A percentile compares a stretch with the other conserved stretches of the same genome.
Conservation (phyloP, 208 protist species). For the Acanthamoeba divionensis region DNA sequence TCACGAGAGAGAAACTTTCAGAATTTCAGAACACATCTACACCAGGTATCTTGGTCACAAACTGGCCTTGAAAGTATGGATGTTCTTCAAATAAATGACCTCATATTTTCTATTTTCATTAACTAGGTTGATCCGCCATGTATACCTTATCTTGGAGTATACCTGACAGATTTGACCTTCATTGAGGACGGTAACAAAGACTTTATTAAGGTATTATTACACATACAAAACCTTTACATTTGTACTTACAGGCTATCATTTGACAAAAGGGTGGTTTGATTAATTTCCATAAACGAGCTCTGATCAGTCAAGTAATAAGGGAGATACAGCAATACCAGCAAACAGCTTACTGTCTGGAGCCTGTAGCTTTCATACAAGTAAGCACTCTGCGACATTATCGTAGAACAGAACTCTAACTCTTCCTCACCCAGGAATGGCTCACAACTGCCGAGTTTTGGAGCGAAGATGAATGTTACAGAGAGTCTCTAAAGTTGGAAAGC, state of each 20-base stretch:
- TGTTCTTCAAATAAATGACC: not conserved
- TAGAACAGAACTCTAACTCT: not conserved
- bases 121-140: conserved; percentile 44
- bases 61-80: not conserved
- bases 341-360: conserved; percentile 31
- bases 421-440: not conserved
- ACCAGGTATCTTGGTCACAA: not conserved
- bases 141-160: conserved; percentile 63
- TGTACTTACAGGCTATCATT: not conserved
- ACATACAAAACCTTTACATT: not conserved
- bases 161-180: conserved; percentile 80
- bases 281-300: conserved; percentile 25
- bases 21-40: not conserved
- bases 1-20: conserved; percentile 42
- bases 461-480: conserved; percentile 22
- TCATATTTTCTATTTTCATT: not conserved
- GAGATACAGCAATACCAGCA: conserved; percentile 58
- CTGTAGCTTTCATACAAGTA: not conserved
- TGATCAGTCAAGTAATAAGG: not conserved
- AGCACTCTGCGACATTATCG: not conserved
- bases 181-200: conserved; percentile 79
- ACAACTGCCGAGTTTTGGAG: conserved; percentile 1
- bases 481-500: conserved; percentile 28
- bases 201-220: not conserved
- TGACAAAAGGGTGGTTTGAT: not conserved